Percentiles rank a stretch among this genome's conserved stretches.
Evolutionary conservation across 352 stramenopile genomes (phyloP).

Genomic region (Pythium vanterpoolii): DNA sequence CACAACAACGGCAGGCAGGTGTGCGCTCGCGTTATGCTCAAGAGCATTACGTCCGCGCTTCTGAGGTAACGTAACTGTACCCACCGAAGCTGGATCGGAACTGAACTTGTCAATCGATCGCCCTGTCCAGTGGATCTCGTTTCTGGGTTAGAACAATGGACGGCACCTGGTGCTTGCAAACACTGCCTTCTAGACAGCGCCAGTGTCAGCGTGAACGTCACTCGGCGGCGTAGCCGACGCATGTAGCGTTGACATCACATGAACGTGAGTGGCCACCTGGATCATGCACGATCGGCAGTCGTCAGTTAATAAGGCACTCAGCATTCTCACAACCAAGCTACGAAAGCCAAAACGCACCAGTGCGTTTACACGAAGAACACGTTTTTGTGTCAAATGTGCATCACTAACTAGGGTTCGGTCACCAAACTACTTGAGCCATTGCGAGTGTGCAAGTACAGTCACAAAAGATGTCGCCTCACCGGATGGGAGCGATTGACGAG

Average conservation of each 20-base stretch:
- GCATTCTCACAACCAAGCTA: not conserved
- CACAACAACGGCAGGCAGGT: too few relatives aligned
- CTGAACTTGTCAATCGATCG: not conserved
- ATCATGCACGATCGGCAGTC: too few relatives aligned
- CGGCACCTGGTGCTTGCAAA: too few relatives aligned
- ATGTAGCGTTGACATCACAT: not conserved
- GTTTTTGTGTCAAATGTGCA: not conserved
- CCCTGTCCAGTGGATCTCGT: not conserved
- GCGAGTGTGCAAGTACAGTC: conserved; percentile 1
- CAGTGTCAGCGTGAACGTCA: conserved; percentile 2
- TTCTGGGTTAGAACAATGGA: not conserved
- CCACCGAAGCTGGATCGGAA: not conserved
- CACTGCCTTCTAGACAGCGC: conserved; percentile 1
- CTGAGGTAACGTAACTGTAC: too few relatives aligned
- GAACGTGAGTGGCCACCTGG: not conserved
- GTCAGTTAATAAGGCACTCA: too few relatives aligned
- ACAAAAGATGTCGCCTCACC: conserved; percentile 10
- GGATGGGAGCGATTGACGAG: not conserved
- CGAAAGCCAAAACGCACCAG: not conserved
- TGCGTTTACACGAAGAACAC: too few relatives aligned
- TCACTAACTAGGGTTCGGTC: not conserved
- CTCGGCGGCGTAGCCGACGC: not conserved
- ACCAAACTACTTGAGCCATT: not conserved
- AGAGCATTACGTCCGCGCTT: too few relatives aligned
- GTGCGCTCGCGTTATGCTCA: too few relatives aligned